These are phyloP conservation scores for Lasiosphaeria hispida DNA, from an alignment of 495 filamentous ascomycete species.

Conservation along the genomic window DNA sequence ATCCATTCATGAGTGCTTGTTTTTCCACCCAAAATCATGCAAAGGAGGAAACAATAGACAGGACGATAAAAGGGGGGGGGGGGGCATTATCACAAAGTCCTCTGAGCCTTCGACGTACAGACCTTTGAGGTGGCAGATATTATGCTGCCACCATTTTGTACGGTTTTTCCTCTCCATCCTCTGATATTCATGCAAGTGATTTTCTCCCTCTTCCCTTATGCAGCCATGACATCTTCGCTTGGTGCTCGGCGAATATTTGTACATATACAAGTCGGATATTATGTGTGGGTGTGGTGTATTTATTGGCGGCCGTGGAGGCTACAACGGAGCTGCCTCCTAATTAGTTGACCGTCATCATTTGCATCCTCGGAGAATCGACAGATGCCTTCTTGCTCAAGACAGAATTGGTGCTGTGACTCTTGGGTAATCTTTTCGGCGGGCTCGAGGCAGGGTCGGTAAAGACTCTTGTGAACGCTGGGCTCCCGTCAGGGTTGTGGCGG, in stretches of 20 bases:
- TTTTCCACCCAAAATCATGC: slow-evolving; percentile 12
- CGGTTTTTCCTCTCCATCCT: not conserved
- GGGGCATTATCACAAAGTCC: slow-evolving; percentile 12
- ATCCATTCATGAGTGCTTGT: slow-evolving; percentile 9
- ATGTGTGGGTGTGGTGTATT: slow-evolving; percentile 1
- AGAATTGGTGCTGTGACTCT: slow-evolving; percentile 52
- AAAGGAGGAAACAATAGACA: not conserved
- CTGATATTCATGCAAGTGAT: not conserved
- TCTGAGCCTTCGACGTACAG: not conserved
- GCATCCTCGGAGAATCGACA: slow-evolving; percentile 56
- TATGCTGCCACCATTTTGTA: slow-evolving; percentile 2
- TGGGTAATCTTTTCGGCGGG: slow-evolving; percentile 44
- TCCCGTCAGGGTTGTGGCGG: slow-evolving; percentile 46
- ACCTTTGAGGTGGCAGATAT: not conserved
- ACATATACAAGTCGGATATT: slow-evolving; percentile 26
- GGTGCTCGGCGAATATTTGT: slow-evolving; percentile 14
- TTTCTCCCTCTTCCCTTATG: slow-evolving; percentile 2
- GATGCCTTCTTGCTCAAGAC: slow-evolving; percentile 44
- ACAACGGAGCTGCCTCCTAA: not conserved
- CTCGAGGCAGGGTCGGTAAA: slow-evolving; percentile 55
- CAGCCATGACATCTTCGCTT: slow-evolving; percentile 2
- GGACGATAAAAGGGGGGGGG: not conserved
- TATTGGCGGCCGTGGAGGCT: not conserved
- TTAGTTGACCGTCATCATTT: slow-evolving; percentile 67
- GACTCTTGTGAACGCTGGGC: slow-evolving; percentile 61